phyloP scores from a whole-genome alignment of 371 early-diverging fungal genomes.

The Rhizopus sp. region DNA sequence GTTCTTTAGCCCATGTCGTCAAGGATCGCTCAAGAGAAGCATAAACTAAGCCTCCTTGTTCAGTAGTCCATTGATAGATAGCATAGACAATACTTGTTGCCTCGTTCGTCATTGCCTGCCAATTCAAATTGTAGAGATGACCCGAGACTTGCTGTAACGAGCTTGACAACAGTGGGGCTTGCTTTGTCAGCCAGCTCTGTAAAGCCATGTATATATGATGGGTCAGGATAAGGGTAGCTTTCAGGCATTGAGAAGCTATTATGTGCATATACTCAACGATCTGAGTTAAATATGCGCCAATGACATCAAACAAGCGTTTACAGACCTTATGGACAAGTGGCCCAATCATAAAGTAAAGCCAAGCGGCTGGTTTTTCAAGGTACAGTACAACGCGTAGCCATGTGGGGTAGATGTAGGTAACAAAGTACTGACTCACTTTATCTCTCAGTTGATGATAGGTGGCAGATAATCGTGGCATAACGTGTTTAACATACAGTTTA shows the following conservation, averaged over 20 bases:
- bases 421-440: not conserved
- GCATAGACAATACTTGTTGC: not conserved
- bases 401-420: conserved; percentile 12
- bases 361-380: not conserved
- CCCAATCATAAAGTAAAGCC: too few relatives aligned
- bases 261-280: not conserved
- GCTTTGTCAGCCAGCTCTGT: conserved; percentile 15
- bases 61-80: conserved; percentile 13
- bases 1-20: conserved; percentile 18
- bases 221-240: not conserved
- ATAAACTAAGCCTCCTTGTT: conserved; percentile 10
- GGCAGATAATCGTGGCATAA: conserved; percentile 19
- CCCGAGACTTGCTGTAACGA: conserved; percentile 2
- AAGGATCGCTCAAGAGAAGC: conserved; percentile 23
- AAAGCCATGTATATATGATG: not conserved
- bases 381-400: conserved; percentile 7
- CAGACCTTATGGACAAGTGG: too few relatives aligned
- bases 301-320: too few relatives aligned
- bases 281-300: too few relatives aligned
- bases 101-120: conserved; percentile 7
- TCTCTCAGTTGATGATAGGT: conserved; percentile 9
- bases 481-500: conserved; percentile 14
- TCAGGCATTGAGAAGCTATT: not conserved
- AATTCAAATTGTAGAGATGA: conserved; percentile 9
- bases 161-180: conserved; percentile 20